Percentiles rank a stretch among this genome's conserved stretches.
Conservation (phyloP, 1,284 basidiomycete genomes). For the Cutaneotrichosporon dermatis region DNA sequence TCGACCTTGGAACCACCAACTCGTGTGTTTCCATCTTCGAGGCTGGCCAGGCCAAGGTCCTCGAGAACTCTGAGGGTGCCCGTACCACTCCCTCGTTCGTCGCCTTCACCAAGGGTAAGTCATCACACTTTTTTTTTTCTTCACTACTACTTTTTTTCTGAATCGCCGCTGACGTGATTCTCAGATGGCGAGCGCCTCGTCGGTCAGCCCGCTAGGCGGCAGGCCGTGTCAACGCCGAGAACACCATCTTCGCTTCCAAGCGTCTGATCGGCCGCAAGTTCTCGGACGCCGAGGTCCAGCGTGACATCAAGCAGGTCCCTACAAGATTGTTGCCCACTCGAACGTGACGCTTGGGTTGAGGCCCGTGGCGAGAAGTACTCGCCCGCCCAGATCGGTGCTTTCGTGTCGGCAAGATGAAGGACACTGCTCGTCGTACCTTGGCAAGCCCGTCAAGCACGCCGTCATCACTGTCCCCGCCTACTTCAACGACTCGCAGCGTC, state of each 20-base stretch:
- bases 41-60: conserved; percentile 87
- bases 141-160: neutral
- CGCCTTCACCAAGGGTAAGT: conserved; percentile 82
- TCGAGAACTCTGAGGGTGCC: conserved; percentile 96
- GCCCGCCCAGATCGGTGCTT: conserved; percentile 64
- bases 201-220: conserved; percentile 93
- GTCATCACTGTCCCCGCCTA: conserved; percentile 98
- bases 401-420: conserved; percentile 92
- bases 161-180: neutral
- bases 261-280: conserved; percentile 93
- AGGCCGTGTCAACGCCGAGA: conserved; percentile 95
- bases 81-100: conserved; percentile 97
- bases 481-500: conserved; percentile 99
- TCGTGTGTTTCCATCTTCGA: conserved; percentile 95
- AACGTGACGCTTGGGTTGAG: conserved; percentile 69
- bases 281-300: conserved; percentile 87
- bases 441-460: conserved; percentile 90
- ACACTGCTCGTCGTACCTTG: conserved; percentile 90
- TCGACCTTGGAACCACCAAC: conserved; percentile 59
- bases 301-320: conserved; percentile 69
- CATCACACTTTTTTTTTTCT: neutral
- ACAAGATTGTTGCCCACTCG: conserved; percentile 65
- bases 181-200: conserved; percentile 78
- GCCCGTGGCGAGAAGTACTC: conserved; percentile 59
- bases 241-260: conserved; percentile 95